Base-by-base conservation (phyloP, 2,329 filamentous ascomycete species). In the Trichoderma hamatum region DNA sequence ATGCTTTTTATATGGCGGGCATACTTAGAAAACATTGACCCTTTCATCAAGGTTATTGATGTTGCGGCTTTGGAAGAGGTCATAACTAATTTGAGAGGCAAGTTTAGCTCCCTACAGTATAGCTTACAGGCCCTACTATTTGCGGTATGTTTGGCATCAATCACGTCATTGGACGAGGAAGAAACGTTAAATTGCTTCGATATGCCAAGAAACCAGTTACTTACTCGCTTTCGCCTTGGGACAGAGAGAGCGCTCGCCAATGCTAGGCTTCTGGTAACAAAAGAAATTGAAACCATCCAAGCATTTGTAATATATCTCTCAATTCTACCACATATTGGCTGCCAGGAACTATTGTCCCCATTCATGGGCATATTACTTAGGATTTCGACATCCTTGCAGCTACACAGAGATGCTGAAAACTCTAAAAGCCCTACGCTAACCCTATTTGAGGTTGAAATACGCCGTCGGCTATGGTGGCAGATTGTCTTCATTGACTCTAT, bases 1-100 rank as follows among this genome's bases (percentile, higher is more conserved):
- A 73, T 76, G 71, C 67, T 72, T 9, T 77, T 76, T 52, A 72
- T 78, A 21, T 78, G 76, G 76, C 71, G 76, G 11, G 65, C 70
- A 26, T 78, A 73, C 39, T 69, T 75, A 3, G 71, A 76, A 16
- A 76, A 72, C 36, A 73, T 78, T 9, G 75, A 78, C 21, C 75
- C 76, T 0, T 77, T 78, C 60, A 72, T 78, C 66, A 78, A 78
- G 34, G 61, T 78, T 4, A 24, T 49, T 24, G 46, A 49, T n/a
- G 46, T 24, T 49, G 46, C 46, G 11, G 46, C 46, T 49, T n/a
- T 49, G 3, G 46, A 49, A 11, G n/a, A 49, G 21, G 10, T 49
- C 3, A 11, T 49, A 13, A 49, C 46, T 5, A 21, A 49, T 21
- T 24, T 24, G 10, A 49, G 46, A n/a, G 46, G 46, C 21, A 49